These are phyloP conservation scores for Bipolaris bicolor DNA, from an alignment of 2,329 filamentous ascomycete species.

Conservation along the genomic window DNA sequence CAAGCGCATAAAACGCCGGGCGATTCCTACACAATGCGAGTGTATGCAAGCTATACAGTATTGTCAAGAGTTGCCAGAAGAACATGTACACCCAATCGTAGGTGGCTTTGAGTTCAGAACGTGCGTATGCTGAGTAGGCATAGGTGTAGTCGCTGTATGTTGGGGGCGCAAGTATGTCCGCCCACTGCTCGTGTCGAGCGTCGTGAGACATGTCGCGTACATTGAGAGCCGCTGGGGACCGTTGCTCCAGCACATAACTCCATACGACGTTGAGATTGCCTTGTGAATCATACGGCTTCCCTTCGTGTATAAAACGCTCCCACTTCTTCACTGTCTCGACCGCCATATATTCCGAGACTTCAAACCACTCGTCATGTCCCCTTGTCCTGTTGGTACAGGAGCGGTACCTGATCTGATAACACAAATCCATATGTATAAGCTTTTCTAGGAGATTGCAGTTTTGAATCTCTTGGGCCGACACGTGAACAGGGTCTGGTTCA, in stretches of 20 bases:
- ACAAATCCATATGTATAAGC: constrained; percentile 13
- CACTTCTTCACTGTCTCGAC: constrained; percentile 16
- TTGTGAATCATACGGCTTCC: constrained; percentile 17
- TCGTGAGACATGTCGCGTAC: constrained; percentile 3
- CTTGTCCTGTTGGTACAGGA: background rate
- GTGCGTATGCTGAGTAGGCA: background rate
- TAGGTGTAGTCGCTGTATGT: constrained; percentile 5
- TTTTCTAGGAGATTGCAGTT: constrained; percentile 8
- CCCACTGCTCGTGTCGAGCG: constrained; percentile 13
- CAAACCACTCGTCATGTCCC: constrained; percentile 22
- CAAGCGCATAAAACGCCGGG: constrained; percentile 13
- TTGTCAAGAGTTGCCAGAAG: constrained; percentile 15
- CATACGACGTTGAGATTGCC: constrained; percentile 15
- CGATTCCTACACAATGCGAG: constrained; percentile 12
- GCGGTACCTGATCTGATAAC: background rate
- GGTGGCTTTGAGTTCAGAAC: background rate
- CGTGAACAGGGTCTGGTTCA: background rate
- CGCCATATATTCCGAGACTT: constrained; percentile 8
- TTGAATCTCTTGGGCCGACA: background rate
- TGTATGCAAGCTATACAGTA: constrained; percentile 14
- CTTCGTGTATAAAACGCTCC: constrained; percentile 15
- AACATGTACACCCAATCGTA: constrained; percentile 1
- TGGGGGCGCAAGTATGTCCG: constrained; percentile 10
- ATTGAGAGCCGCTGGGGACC: background rate
- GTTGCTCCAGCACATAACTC: constrained; percentile 12